Conservation (phyloP, 148 eudicot genomes). For the Pouteria glomerata region DNA sequence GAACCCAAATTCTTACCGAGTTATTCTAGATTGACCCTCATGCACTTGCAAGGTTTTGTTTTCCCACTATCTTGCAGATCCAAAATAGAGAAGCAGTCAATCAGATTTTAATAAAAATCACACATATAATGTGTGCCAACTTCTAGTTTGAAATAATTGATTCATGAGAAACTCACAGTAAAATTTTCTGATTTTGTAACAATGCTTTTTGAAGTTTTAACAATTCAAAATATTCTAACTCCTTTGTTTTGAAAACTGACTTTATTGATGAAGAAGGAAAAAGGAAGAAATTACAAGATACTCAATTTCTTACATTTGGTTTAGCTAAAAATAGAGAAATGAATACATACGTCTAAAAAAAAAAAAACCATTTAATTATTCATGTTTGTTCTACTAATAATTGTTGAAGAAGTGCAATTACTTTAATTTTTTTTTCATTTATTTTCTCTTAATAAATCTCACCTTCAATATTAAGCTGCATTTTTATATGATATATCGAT, state of each 20-base stretch:
- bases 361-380: too few relatives aligned
- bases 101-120: too few relatives aligned
- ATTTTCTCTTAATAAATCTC: neutral
- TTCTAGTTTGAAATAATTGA: too few relatives aligned
- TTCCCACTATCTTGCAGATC: too few relatives aligned
- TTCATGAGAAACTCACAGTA: neutral
- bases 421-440: neutral
- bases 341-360: too few relatives aligned
- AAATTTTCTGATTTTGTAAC: too few relatives aligned
- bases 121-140: too few relatives aligned
- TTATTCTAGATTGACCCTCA: neutral
- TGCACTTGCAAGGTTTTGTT: neutral
- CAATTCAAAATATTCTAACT: too few relatives aligned
- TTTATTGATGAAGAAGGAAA: too few relatives aligned
- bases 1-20: neutral
- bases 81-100: neutral
- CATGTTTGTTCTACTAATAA: neutral
- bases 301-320: neutral
- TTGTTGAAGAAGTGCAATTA: neutral
- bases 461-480: neutral
- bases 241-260: too few relatives aligned
- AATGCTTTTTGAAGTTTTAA: neutral
- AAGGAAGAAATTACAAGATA: neutral
- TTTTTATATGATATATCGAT: too few relatives aligned
- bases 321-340: neutral